These are phyloP conservation scores for Taphrina flavorubra DNA, from an alignment of 1,139 yeast species.

Conservation along the genomic window DNA sequence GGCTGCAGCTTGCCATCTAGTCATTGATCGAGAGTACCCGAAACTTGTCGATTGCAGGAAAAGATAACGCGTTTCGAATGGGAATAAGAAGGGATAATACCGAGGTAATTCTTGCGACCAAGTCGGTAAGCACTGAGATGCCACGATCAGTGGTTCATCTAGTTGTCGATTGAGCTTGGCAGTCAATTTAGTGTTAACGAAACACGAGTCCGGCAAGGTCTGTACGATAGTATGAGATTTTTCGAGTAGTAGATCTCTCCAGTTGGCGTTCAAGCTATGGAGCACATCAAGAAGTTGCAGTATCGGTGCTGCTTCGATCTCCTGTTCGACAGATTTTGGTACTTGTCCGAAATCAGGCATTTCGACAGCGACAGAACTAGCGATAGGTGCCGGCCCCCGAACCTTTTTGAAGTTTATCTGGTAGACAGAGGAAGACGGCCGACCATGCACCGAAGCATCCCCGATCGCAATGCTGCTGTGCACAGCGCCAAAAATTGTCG, in stretches of 20 bases:
- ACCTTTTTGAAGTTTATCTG: slow-evolving; percentile 61
- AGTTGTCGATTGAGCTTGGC: slow-evolving; percentile 86
- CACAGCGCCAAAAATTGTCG: slow-evolving; percentile 81
- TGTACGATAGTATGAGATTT: slow-evolving; percentile 48
- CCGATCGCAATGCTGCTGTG: slow-evolving; percentile 57
- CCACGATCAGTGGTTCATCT: slow-evolving; percentile 87
- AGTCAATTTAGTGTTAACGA: slow-evolving; percentile 79
- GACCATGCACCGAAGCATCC: slow-evolving; percentile 47
- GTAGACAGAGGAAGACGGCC: slow-evolving; percentile 54
- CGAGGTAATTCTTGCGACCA: slow-evolving; percentile 81
- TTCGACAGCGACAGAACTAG: slow-evolving; percentile 49
- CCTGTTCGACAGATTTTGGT: slow-evolving; percentile 53
- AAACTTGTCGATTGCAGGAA: slow-evolving; percentile 88
- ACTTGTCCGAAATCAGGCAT: slow-evolving; percentile 50
- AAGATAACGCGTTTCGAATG: slow-evolving; percentile 77
- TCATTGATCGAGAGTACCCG: slow-evolving; percentile 85
- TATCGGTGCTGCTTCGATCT: slow-evolving; percentile 56
- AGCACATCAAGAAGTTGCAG: slow-evolving; percentile 64
- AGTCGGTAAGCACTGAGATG: slow-evolving; percentile 80
- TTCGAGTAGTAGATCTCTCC: slow-evolving; percentile 37
- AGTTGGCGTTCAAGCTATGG: slow-evolving; percentile 56
- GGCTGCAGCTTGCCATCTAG: slow-evolving; percentile 65
- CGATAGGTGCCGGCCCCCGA: slow-evolving; percentile 49
- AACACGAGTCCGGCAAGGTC: slow-evolving; percentile 56
- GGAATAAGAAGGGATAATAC: slow-evolving; percentile 80